phyloP scores from a whole-genome alignment of 2,329 filamentous ascomycete species.

The Arthrinium phaeospermum region DNA sequence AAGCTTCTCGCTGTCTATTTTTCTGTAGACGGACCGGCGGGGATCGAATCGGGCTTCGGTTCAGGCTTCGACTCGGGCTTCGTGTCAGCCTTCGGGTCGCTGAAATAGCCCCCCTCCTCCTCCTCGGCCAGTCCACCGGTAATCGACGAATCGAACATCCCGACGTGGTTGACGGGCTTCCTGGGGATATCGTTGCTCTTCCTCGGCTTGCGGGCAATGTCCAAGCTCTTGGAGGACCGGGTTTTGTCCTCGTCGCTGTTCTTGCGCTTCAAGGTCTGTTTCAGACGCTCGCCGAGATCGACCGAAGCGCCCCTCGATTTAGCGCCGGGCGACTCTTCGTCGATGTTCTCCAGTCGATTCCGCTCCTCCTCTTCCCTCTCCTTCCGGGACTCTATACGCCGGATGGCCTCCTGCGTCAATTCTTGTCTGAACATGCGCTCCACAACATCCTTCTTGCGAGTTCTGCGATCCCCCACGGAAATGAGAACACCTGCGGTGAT shows the following conservation, averaged over 20 bases:
- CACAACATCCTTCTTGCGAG: slow-evolving; percentile 84
- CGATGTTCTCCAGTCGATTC: slow-evolving; percentile 20
- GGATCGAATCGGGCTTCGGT: neutral
- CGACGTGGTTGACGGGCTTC: slow-evolving; percentile 22
- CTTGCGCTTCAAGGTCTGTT: slow-evolving; percentile 14
- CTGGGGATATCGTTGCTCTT: slow-evolving; percentile 16
- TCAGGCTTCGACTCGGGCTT: no score
- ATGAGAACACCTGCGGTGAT: slow-evolving; percentile 79
- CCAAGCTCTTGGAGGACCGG: neutral
- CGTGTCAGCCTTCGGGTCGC: neutral
- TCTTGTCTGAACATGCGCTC: slow-evolving; percentile 79
- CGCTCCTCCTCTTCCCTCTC: slow-evolving; percentile 22
- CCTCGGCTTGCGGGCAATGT: neutral
- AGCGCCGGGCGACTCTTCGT: neutral
- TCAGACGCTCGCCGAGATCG: neutral
- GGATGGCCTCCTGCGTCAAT: slow-evolving; percentile 63
- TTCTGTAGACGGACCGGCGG: neutral
- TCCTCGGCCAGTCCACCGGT: neutral
- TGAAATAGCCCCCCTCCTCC: neutral
- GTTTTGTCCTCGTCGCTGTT: slow-evolving; percentile 19
- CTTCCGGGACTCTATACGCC: slow-evolving; percentile 20
- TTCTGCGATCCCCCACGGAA: slow-evolving; percentile 74
- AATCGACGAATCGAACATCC: slow-evolving; percentile 15
- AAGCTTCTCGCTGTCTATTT: neutral
- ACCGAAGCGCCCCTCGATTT: neutral